phyloP scores from a whole-genome alignment of 1,284 basidiomycete species.

The Apiotrichum veenhuisii region DNA sequence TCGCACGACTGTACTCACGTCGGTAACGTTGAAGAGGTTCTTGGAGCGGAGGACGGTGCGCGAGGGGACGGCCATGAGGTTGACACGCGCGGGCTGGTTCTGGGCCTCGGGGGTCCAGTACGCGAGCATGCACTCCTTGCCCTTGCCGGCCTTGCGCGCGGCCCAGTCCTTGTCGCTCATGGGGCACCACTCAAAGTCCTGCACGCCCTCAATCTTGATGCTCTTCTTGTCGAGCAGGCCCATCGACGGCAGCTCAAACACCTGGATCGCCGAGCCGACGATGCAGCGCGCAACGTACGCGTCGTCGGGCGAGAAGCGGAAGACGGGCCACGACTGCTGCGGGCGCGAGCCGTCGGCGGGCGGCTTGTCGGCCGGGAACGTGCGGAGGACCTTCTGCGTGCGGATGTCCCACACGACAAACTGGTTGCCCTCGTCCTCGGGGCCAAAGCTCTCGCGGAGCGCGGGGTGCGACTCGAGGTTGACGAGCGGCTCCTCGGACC shows the following conservation, averaged over 20 bases:
- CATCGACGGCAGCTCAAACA: slow-evolving; percentile 95
- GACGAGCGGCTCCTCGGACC: slow-evolving; percentile 92
- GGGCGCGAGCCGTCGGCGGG: slow-evolving; percentile 42
- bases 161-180: slow-evolving; percentile 85
- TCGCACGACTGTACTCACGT: slow-evolving; percentile 63
- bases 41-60: slow-evolving; percentile 85
- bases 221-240: slow-evolving; percentile 94
- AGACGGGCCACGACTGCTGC: slow-evolving; percentile 70
- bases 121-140: slow-evolving; percentile 83
- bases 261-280: slow-evolving; percentile 87
- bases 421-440: slow-evolving; percentile 94
- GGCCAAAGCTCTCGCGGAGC: slow-evolving; percentile 54
- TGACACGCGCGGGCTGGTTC: slow-evolving; percentile 96
- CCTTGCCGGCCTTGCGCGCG: slow-evolving; percentile 57
- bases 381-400: slow-evolving; percentile 85
- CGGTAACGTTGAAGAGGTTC: slow-evolving; percentile 97
- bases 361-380: slow-evolving; percentile 65
- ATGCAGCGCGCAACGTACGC: slow-evolving; percentile 87
- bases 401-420: slow-evolving; percentile 98
- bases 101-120: slow-evolving; percentile 97
- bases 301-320: slow-evolving; percentile 99
- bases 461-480: slow-evolving; percentile 69
- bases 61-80: slow-evolving; percentile 83
- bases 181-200: slow-evolving; percentile 99
- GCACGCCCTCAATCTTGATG: slow-evolving; percentile 94